Percentiles rank a stretch among this genome's conserved stretches.
phyloP scores from a whole-genome alignment of 1,284 basidiomycete species.

The Gomphus bonarii region DNA sequence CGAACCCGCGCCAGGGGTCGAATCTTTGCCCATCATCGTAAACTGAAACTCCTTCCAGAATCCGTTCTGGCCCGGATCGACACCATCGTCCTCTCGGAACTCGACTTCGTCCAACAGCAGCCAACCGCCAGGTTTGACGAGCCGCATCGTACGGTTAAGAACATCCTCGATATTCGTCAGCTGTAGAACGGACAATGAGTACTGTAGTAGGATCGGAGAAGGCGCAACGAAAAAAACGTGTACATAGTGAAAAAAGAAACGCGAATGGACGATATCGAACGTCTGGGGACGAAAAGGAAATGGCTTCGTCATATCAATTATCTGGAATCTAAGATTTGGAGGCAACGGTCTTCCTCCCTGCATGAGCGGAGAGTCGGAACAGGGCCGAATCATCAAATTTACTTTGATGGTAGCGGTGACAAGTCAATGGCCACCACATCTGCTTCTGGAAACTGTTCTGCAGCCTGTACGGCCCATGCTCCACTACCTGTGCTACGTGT shows the following conservation, averaged over 20 bases:
- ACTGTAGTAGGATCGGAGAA: background rate
- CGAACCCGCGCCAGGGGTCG: background rate
- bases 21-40: background rate
- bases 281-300: conserved; percentile 12
- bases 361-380: background rate
- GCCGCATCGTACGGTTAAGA: conserved; percentile 11
- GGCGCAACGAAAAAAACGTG: no score
- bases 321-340: conserved; percentile 16
- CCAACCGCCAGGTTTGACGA: conserved; percentile 18
- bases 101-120: conserved; percentile 18
- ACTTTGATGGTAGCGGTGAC: conserved; percentile 16
- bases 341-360: background rate
- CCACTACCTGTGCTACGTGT: background rate
- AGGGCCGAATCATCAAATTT: background rate
- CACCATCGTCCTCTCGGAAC: background rate
- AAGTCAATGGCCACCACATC: conserved; percentile 19
- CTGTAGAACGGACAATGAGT: conserved; percentile 4
- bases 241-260: conserved; percentile 19
- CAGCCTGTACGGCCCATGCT: conserved; percentile 18
- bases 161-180: conserved; percentile 12
- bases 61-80: background rate
- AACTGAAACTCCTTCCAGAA: background rate
- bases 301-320: conserved; percentile 14
- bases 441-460: conserved; percentile 16
- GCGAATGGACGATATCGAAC: conserved; percentile 19